Evolutionary conservation across 139 green algal genomes (phyloP).

Genomic region (Pleodorina starrii): DNA sequence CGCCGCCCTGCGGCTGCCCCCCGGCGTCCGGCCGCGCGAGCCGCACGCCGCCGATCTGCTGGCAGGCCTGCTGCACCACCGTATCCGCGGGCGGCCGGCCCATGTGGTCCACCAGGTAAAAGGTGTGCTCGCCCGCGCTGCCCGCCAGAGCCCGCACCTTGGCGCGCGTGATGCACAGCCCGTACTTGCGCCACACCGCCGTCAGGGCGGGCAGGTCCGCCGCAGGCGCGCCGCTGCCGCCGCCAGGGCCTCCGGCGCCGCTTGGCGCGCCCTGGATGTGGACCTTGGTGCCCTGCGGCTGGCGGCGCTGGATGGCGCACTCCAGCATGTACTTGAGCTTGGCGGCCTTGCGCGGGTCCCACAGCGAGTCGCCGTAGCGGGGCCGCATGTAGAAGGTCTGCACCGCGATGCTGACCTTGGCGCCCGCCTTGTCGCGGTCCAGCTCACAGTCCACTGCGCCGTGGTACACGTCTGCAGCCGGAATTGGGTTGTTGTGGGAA

Average conservation of each 20-base stretch:
- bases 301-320: constrained; percentile 69
- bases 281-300: constrained; percentile 76
- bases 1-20: background rate
- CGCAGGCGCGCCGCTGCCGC: background rate
- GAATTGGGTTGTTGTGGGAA: too few relatives aligned
- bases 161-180: constrained; percentile 64
- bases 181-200: constrained; percentile 61
- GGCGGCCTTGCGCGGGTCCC: constrained; percentile 56
- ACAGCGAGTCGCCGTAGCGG: constrained; percentile 39
- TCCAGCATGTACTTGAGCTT: constrained; percentile 72
- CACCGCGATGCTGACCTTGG: constrained; percentile 34
- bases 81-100: constrained; percentile 30
- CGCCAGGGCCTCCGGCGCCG: background rate
- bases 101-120: constrained; percentile 39
- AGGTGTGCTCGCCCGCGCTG: constrained; percentile 29
- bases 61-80: constrained; percentile 37
- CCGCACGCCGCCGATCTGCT: constrained; percentile 45
- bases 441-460: constrained; percentile 79
- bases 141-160: constrained; percentile 52
- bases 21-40: background rate
- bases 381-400: constrained; percentile 74
- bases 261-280: constrained; percentile 64
- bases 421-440: background rate
- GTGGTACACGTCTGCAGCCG: constrained; percentile 79
- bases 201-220: constrained; percentile 58